Evolutionary conservation across 345 rosid species (phyloP), one percentile per base, ranked within the genome.

Genomic region (Linum tenue): DNA sequence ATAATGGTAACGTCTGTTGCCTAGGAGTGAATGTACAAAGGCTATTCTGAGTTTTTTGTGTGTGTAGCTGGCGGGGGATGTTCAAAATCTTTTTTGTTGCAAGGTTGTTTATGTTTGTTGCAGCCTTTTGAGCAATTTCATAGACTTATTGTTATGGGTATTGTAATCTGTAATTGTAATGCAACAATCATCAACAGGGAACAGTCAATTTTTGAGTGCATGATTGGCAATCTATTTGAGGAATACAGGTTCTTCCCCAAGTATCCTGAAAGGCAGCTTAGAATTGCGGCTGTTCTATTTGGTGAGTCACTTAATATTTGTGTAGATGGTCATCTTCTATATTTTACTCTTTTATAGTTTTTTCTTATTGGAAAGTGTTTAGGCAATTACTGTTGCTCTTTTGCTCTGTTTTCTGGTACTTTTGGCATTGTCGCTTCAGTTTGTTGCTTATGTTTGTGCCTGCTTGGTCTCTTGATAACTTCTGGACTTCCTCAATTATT

Each of bases 251-350:
- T 90, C 77, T 94, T 94, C 74, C 94, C 95, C 57, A 94, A 90
- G 73, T 94, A 90, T 81, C 99, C 99, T 1, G 99, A 94, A 75
- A 84, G 88, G 72, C 97, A 94, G 75, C 90, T 94, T 59, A 90
- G 79, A 80, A 86, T 87, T 68, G 96, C 97, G 42, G 92, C 99
- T 31, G 77, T 94, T 64, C 90, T 94, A 61, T 86, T 94, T 73
- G 99, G 99, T 94, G 78, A 80, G 96, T 76, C 65, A 65, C 68
- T 9, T 64, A 56, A 7, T 16, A 38, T 3, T 4, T 10, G 3
- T 48, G 53, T 48, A 9, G 9, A 48, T 12, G 53, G 53, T 48
- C 0, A 15, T 15, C 14, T 48, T 48, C 53, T 10, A 9, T 48
- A 22, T 22, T 22, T 22, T 22, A 22, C 31, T 41, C 44, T 41